Conservation (phyloP, 2,329 filamentous ascomycete genomes). For the Aspergillus awamori region DNA sequence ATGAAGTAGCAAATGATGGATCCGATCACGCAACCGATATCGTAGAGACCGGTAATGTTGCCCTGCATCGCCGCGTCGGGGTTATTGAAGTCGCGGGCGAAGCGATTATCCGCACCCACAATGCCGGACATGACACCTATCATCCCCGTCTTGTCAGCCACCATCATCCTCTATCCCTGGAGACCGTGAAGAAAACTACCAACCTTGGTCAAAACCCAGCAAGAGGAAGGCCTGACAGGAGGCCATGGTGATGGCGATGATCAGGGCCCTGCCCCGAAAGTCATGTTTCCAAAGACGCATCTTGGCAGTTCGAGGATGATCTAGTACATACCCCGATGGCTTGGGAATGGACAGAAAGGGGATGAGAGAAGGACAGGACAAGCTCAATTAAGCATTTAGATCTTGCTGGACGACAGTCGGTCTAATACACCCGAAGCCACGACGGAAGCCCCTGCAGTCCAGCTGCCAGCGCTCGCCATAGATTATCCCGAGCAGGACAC, state of each 20-base stretch:
- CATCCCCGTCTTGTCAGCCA: neutral
- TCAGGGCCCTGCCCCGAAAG: conserved; percentile 25
- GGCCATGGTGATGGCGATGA: conserved; percentile 35
- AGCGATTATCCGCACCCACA: conserved; percentile 48
- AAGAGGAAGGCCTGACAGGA: conserved; percentile 46
- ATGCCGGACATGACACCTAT: conserved; percentile 40
- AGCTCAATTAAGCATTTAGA: conserved; percentile 1
- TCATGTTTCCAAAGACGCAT: conserved; percentile 28
- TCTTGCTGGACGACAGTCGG: neutral
- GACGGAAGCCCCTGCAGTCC: neutral
- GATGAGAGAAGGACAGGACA: neutral
- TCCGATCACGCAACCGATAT: conserved; percentile 39
- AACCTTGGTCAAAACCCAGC: conserved; percentile 54
- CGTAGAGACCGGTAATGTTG: conserved; percentile 33
- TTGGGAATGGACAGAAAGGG: neutral
- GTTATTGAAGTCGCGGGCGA: conserved; percentile 43
- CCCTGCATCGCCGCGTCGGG: conserved; percentile 46
- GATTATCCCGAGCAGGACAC: neutral
- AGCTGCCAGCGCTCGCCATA: neutral
- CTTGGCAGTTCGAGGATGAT: neutral
- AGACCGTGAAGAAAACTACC: neutral
- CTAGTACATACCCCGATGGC: neutral
- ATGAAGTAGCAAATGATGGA: conserved; percentile 41
- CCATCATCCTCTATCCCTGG: no score
- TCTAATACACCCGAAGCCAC: neutral